These are phyloP conservation scores for Puccinia horiana DNA, from an alignment of 1,284 basidiomycete species.

Conservation along the genomic window DNA sequence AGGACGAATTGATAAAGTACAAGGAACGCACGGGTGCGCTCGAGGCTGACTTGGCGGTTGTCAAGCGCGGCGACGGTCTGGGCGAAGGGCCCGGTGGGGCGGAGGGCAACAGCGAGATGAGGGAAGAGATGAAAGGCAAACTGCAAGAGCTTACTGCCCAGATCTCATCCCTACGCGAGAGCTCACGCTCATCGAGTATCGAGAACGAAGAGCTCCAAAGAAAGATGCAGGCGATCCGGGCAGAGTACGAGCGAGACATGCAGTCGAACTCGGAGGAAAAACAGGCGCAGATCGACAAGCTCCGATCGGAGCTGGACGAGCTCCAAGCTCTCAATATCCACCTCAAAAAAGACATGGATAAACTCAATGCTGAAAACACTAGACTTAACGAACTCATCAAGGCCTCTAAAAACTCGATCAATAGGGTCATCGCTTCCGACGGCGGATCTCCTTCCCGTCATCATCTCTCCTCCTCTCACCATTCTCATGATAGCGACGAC, in stretches of 20 bases:
- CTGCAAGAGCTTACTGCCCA: constrained; percentile 23
- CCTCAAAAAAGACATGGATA: background rate
- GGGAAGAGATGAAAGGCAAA: constrained; percentile 13
- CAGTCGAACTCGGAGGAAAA: background rate
- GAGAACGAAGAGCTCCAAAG: constrained; percentile 42
- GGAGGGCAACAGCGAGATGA: background rate
- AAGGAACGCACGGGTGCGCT: constrained; percentile 24
- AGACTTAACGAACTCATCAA: constrained; percentile 27
- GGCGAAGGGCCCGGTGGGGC: constrained; percentile 19
- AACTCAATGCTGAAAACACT: background rate
- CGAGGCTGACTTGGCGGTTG: constrained; percentile 15
- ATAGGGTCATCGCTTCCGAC: constrained; percentile 7
- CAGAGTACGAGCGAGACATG: constrained; percentile 34
- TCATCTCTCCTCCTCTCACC: background rate
- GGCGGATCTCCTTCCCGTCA: background rate
- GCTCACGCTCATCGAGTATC: background rate
- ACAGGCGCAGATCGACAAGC: background rate
- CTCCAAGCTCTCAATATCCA: background rate
- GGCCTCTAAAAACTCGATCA: constrained; percentile 34
- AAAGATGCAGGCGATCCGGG: constrained; percentile 14
- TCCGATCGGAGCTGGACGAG: background rate
- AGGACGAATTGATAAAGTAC: constrained; percentile 61
- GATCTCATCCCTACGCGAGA: constrained; percentile 6
- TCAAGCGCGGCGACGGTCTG: constrained; percentile 21
- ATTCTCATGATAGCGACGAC: constrained; percentile 25